A percentile compares a stretch with the other conserved stretches of the same genome.
These are phyloP conservation scores for Hibiscus trionum DNA, from an alignment of 345 rosid genomes.

Conservation along the genomic window DNA sequence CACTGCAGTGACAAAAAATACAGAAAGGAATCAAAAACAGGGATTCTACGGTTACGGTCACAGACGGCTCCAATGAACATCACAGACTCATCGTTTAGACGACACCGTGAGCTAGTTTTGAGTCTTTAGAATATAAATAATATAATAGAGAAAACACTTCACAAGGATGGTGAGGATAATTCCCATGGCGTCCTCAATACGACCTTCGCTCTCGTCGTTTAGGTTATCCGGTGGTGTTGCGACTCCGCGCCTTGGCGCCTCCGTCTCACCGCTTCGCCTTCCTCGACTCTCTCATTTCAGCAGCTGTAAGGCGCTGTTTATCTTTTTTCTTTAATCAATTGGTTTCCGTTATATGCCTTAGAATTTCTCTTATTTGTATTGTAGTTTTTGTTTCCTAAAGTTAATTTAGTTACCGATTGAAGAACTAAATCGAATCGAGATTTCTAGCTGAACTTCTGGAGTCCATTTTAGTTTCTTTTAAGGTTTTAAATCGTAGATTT, in stretches of 20 bases:
- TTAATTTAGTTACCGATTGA: not conserved
- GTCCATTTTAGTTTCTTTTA: not conserved
- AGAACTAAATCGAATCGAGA: not conserved
- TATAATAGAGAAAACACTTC: not conserved
- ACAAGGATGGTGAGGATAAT: slow-evolving; percentile 50
- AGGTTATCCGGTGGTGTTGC: slow-evolving; percentile 21
- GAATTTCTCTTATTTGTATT: not conserved
- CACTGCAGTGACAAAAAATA: not conserved
- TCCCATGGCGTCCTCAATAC: slow-evolving; percentile 77
- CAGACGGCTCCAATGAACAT: not conserved
- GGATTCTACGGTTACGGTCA: not conserved
- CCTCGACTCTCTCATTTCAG: slow-evolving; percentile 44
- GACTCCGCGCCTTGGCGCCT: slow-evolving; percentile 30
- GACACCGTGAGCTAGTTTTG: not conserved
- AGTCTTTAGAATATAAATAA: not conserved
- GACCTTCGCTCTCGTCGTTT: slow-evolving; percentile 58
- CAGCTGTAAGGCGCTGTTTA: slow-evolving; percentile 27
- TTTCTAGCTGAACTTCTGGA: not conserved
- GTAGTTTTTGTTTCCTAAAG: not conserved
- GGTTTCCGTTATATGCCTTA: not conserved
- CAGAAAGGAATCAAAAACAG: not conserved
- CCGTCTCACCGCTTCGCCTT: slow-evolving; percentile 25
- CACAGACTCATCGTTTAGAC: not conserved
- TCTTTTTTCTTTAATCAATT: not conserved
- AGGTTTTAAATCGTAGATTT: not conserved